Evolutionary conservation across 2,329 filamentous ascomycete species (phyloP).

Genomic region (Amylocarpus encephaloides): DNA sequence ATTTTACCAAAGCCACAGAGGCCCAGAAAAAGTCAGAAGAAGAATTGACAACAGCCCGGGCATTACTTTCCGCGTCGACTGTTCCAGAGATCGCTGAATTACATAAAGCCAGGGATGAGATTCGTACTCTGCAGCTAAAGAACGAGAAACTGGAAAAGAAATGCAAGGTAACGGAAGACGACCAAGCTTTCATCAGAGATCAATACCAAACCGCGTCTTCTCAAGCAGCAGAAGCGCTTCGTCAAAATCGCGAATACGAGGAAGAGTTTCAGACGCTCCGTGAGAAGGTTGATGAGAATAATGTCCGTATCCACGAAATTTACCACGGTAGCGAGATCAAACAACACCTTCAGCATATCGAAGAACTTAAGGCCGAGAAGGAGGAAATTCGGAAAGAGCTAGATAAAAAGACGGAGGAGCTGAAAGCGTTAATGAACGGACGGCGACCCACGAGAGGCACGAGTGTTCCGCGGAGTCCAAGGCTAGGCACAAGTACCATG

Average conservation of each 20-base stretch:
- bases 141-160: slow-evolving; percentile 21
- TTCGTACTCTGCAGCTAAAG: slow-evolving; percentile 15
- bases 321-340: slow-evolving; percentile 16
- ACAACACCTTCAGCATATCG: slow-evolving; percentile 28
- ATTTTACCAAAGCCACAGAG: slow-evolving; percentile 24
- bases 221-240: slow-evolving; percentile 14
- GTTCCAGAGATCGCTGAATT: slow-evolving; percentile 37
- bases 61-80: slow-evolving; percentile 24
- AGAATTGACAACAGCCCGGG: slow-evolving; percentile 26
- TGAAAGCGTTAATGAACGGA: slow-evolving; percentile 37
- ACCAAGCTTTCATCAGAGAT: slow-evolving; percentile 25
- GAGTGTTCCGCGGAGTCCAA: slow-evolving; percentile 27
- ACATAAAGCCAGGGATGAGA: slow-evolving; percentile 36
- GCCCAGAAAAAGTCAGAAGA: slow-evolving; percentile 16
- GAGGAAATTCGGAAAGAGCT: slow-evolving; percentile 33
- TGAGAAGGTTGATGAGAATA: slow-evolving; percentile 22
- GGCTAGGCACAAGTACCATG: slow-evolving; percentile 24
- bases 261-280: slow-evolving; percentile 13
- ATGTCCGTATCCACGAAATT: slow-evolving; percentile 26
- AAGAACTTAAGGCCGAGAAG: slow-evolving; percentile 24
- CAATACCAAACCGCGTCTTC: slow-evolving; percentile 28
- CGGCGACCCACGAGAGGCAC: slow-evolving; percentile 31
- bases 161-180: slow-evolving; percentile 15
- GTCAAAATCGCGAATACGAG: slow-evolving; percentile 17
- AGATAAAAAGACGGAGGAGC: slow-evolving; percentile 34